Conservation (phyloP, 164 flowering plant species). For the Protea cynaroides region DNA sequence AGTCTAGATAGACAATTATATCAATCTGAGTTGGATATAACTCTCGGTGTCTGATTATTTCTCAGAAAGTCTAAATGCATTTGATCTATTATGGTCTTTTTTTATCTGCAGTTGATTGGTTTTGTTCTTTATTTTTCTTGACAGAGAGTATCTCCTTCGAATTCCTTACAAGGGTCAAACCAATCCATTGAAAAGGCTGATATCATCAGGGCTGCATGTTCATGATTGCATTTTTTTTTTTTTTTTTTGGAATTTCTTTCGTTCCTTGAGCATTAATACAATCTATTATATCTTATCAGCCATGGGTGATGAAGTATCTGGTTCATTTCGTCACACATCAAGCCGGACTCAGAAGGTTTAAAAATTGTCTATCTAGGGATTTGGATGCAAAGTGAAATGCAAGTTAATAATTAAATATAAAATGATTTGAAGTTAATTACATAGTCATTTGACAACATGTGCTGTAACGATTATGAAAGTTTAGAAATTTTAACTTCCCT, state of each 20-base stretch:
- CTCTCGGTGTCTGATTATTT: too few species aligned
- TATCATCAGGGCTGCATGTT: not conserved
- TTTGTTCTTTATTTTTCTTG: not conserved
- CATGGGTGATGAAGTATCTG: slow-evolving; percentile 34
- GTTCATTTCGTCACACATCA: slow-evolving; percentile 55
- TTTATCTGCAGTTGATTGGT: not conserved
- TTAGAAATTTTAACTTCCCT: too few species aligned
- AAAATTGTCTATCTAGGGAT: too few species aligned
- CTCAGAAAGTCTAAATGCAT: not conserved
- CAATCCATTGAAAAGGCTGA: not conserved
- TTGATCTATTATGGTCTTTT: not conserved
- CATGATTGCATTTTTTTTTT: not conserved
- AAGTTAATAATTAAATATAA: too few species aligned
- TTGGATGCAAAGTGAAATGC: too few species aligned
- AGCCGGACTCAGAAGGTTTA: slow-evolving; percentile 62
- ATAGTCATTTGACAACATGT: too few species aligned
- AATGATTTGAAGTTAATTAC: too few species aligned
- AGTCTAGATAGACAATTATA: too few species aligned
- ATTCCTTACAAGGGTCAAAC: not conserved
- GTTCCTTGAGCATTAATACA: not conserved
- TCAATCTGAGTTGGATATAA: too few species aligned
- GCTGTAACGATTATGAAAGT: too few species aligned
- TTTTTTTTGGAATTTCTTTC: not conserved
- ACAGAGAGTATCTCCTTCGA: not conserved
- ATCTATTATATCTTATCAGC: not conserved